Conservation (phyloP, 2,329 filamentous ascomycete species). For the Penicillium sp. region DNA sequence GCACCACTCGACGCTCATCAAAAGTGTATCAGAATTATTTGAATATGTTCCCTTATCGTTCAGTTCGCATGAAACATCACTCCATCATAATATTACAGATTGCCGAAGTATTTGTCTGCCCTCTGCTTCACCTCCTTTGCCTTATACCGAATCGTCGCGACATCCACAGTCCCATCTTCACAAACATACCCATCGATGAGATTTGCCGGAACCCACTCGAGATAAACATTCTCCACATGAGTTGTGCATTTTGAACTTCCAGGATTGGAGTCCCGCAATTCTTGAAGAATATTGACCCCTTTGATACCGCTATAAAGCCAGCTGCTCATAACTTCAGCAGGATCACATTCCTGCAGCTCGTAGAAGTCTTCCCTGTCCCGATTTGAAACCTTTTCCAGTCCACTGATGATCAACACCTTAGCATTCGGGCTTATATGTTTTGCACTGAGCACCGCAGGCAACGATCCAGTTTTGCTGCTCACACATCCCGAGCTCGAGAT, state of each 20-base stretch:
- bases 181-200: slow-evolving; percentile 58
- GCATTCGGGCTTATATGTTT: slow-evolving; percentile 49
- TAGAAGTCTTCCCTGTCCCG: slow-evolving; percentile 50
- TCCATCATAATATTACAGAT: not conserved
- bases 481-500: slow-evolving; percentile 60
- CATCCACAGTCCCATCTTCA: slow-evolving; percentile 50
- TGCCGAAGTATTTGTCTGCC: slow-evolving; percentile 23
- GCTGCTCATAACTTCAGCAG: slow-evolving; percentile 49
- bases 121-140: slow-evolving; percentile 22
- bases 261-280: slow-evolving; percentile 6
- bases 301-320: slow-evolving; percentile 45
- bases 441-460: slow-evolving; percentile 59
- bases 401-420: slow-evolving; percentile 58
- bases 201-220: slow-evolving; percentile 59
- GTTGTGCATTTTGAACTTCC: slow-evolving; percentile 23
- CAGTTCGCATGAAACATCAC: too few species aligned
- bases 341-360: slow-evolving; percentile 57
- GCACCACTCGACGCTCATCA: too few species aligned
- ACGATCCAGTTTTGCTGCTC: slow-evolving; percentile 67
- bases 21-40: too few species aligned
- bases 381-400: slow-evolving; percentile 62
- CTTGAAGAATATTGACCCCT: slow-evolving; percentile 23
- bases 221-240: slow-evolving; percentile 52
- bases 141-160: slow-evolving; percentile 23
- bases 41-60: too few species aligned